Evolutionary conservation across 164 flowering plant genomes (phyloP), one percentile per base, ranked within the genome.

Genomic region (Hamamelis virginiana): DNA sequence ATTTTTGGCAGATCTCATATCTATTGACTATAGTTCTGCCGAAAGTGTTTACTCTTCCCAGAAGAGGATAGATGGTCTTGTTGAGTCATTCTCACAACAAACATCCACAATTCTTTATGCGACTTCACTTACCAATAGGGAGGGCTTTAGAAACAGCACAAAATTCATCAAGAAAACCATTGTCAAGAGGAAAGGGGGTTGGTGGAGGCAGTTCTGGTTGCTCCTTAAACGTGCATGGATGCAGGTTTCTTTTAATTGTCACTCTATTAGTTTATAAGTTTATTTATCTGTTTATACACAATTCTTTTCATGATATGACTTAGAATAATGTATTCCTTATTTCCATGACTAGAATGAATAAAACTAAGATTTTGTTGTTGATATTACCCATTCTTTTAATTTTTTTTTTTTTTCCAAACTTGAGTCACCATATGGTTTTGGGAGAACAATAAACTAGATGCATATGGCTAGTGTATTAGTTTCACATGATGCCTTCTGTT

Each of bases 181-280:
- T 41, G 70, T 68, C 45, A 80, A 81, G 75, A 83, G 46, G 69
- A 91, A 86, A 78, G 82, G 82, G 59, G 85, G 85, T 45, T 95
- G 97, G 98, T 92, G 94, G 94, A 87, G 82, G 79, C 97, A 92
- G 73, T 95, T 95, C 81, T 69, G 77, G 75, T 75, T 92, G 81
- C 97, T 95, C 64, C 90, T 95, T 46, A 91, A 73, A 73, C 97
- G 99, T 64, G 99, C 99, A 64, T 95, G 99, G 97, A 87, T 95
- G 98, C 99, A 95, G 92, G 97, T 91, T 69, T 78, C 53, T 44
- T 59, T 73, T 44, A 23, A 41, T 74, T 64, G 5, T 18, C 44
- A 53, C 27, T 22, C n/a, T 22, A 5, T 33, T 12, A 22, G 3
- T 27, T 59, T 19, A 21, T 33, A 33, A 33, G 41, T 47, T 19